phyloP scores from a whole-genome alignment of 2,329 filamentous ascomycete genomes.

The Nigrograna mackinnonii region DNA sequence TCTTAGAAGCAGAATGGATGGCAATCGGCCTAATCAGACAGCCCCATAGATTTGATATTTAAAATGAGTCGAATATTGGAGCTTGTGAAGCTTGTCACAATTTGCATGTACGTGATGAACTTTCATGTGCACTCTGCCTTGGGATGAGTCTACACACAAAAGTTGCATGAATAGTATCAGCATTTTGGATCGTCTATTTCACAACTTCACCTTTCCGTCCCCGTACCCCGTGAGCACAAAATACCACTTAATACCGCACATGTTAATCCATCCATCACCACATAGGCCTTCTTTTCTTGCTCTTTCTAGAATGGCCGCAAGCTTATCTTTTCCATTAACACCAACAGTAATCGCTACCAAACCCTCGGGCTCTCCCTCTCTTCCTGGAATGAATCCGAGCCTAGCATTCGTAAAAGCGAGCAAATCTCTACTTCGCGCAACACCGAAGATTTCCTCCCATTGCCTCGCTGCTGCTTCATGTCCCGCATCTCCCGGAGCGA shows the following conservation, averaged over 20 bases:
- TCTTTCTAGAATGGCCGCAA: conserved; percentile 35
- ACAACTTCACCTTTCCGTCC: conserved; percentile 22
- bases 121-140: too few species aligned
- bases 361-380: conserved; percentile 37
- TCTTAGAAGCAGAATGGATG: too few species aligned
- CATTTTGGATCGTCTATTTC: too few species aligned
- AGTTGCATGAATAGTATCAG: too few species aligned
- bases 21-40: too few species aligned
- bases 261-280: conserved; percentile 36
- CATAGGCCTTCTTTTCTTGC: conserved; percentile 33
- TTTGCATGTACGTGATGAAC: too few species aligned
- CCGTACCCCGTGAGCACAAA: conserved; percentile 29
- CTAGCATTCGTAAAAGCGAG: conserved; percentile 41
- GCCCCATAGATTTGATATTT: too few species aligned
- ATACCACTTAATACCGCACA: conserved; percentile 45
- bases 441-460: conserved; percentile 47
- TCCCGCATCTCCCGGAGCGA: conserved; percentile 41
- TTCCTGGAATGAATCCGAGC: conserved; percentile 40
- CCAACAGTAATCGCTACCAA: conserved; percentile 44
- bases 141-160: too few species aligned
- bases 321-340: conserved; percentile 36
- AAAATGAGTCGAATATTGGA: too few species aligned
- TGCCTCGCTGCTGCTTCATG: conserved; percentile 41
- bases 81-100: too few species aligned
- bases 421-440: conserved; percentile 45